Percentiles rank a stretch among this genome's conserved stretches.
These are phyloP conservation scores for Sugiyamaella japonica DNA, from an alignment of 1,139 yeast genomes.

Conservation along the genomic window DNA sequence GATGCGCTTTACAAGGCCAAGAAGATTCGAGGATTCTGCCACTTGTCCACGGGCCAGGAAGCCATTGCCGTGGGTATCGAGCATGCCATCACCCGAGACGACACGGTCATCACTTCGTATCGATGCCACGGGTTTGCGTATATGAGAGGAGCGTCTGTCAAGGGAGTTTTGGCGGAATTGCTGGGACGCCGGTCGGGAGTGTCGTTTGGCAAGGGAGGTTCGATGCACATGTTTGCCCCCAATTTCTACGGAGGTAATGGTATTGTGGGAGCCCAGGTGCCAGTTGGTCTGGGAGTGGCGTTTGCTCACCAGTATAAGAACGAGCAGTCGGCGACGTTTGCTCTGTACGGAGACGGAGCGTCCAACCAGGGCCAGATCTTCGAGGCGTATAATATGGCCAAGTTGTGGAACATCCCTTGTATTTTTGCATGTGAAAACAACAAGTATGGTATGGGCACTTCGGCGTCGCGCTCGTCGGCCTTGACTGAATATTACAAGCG, in stretches of 20 bases:
- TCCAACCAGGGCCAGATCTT: constrained; percentile 99
- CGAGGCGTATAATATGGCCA: constrained; percentile 98
- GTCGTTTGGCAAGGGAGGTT: constrained; percentile 97
- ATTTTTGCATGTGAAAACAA: constrained; percentile 96
- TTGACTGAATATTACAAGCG: constrained; percentile 96
- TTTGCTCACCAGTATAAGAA: constrained; percentile 94
- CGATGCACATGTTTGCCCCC: constrained; percentile 97
- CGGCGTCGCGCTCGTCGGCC: constrained; percentile 96
- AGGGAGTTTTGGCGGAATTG: constrained; percentile 88
- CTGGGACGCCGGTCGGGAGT: constrained; percentile 97
- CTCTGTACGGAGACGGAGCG: constrained; percentile 98
- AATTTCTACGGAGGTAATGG: constrained; percentile 99
- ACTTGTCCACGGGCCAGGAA: constrained; percentile 98
- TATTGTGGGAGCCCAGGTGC: constrained; percentile 99
- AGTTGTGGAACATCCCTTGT: constrained; percentile 95
- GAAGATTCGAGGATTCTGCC: constrained; percentile 98
- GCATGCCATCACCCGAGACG: constrained; percentile 81
- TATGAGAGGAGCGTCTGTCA: constrained; percentile 92
- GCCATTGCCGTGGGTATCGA: constrained; percentile 99
- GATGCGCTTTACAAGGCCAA: constrained; percentile 98
- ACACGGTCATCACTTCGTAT: constrained; percentile 92
- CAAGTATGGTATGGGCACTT: constrained; percentile 99
- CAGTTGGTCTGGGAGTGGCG: constrained; percentile 95
- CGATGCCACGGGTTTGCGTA: constrained; percentile 98
- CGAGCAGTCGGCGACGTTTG: constrained; percentile 72